phyloP scores from a whole-genome alignment of 805 yeast species.

The Saccharomycopsis sp. region DNA sequence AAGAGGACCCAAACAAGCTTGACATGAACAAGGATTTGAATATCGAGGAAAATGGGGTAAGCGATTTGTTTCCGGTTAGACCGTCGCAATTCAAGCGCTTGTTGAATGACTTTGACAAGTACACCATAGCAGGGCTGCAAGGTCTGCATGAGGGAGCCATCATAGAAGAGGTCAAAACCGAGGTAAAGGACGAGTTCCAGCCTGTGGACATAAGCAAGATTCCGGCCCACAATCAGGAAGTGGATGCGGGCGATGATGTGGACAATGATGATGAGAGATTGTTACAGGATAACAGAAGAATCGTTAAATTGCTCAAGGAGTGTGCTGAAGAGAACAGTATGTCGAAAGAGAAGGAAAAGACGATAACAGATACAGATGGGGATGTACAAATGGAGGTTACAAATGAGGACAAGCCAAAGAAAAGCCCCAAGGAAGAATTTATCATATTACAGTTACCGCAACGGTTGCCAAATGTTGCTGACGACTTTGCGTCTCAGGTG shows the following conservation, averaged over 20 bases:
- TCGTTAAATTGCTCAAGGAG: constrained; percentile 11
- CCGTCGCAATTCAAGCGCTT: constrained; percentile 35
- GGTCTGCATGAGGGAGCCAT: background rate
- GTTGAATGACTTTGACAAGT: constrained; percentile 30
- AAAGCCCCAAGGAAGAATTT: constrained; percentile 23
- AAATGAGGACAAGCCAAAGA: constrained; percentile 9
- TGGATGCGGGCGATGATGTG: constrained; percentile 24
- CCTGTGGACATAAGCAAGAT: constrained; percentile 18
- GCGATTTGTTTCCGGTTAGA: constrained; percentile 37
- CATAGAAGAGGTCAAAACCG: constrained; percentile 11
- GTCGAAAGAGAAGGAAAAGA: background rate
- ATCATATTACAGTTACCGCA: constrained; percentile 45
- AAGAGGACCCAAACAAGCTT: constrained; percentile 32
- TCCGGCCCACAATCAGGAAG: constrained; percentile 1
- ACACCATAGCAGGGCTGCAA: constrained; percentile 30
- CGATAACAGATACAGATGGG: background rate
- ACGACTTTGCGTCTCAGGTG: constrained; percentile 10
- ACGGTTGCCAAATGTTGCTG: constrained; percentile 31
- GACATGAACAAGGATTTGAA: constrained; percentile 38
- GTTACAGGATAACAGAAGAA: constrained; percentile 10
- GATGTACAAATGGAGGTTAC: background rate
- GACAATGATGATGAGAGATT: constrained; percentile 23
- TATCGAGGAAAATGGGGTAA: constrained; percentile 32
- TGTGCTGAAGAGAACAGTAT: constrained; percentile 1
- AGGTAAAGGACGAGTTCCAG: constrained; percentile 16